Evolutionary conservation across 2,329 filamentous ascomycete genomes (phyloP), one percentile per base, ranked within the genome.

Genomic region (Ascochyta clinopodiicola): DNA sequence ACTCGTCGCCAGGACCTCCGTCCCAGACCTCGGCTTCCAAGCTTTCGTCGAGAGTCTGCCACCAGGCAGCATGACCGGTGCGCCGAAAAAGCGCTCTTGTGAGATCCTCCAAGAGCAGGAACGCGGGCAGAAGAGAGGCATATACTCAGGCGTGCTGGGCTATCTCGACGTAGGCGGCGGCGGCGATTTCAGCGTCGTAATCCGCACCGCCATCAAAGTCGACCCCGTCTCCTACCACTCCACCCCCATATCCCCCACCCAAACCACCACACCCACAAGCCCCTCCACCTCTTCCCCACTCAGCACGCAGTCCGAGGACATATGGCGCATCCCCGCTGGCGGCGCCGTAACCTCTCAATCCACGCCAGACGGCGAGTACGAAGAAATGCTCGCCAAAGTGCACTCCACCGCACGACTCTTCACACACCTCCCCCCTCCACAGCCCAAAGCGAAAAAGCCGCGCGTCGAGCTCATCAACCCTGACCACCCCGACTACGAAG

Each of bases 51-150:
- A 87, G 6, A 90, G 88, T 43, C 81, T 98, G 0, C 94, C 95
- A 0, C 92, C 95, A 0, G 94, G 95, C 0, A 94, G 90, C 67
- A 98, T 98, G 95, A 98, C 94, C 2, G 95, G 95, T 6, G 94
- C 94, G 0, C 95, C 94, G 0, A 98, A 98, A 80, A 93, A 94
- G 77, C 85, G 94, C 43, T 94, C 90, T 61, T 97, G 94, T 73
- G 88, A 96, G 79, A 84, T 97, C 42, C 80, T 98, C 19, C 81
- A 83, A 56, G 77, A 81, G 3, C 82, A 96, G 37, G 93, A 96
- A 75, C 77, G 76, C 17, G 72, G 80, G 4, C 76, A 79, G 53
- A 84, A 87, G 64, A 81, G 94, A 46, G 88, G 91, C 29, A 77
- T 97, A 45, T 97, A 97, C 76, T 91, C 91, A 6, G 92, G 95